Conservation (phyloP, 1,139 yeast species). For the Lodderomyces margitis region DNA sequence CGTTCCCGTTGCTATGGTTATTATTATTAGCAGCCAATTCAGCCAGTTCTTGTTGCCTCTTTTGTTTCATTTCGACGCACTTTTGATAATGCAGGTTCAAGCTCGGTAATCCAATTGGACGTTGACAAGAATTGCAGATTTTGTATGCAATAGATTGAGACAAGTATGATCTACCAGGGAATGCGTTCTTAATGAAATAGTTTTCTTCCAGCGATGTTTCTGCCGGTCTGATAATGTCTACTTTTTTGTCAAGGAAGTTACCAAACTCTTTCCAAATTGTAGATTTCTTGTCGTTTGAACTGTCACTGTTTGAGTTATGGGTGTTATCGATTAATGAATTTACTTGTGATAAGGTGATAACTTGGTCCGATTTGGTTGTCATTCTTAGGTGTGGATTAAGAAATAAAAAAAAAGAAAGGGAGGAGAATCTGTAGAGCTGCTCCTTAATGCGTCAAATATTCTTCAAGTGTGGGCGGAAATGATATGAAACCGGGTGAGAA, state of each 20-base stretch:
- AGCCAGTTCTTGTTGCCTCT: slow-evolving; percentile 28
- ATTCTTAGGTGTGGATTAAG: slow-evolving; percentile 18
- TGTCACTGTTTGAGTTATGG: slow-evolving; percentile 5
- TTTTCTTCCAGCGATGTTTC: slow-evolving; percentile 18
- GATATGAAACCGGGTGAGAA: no score
- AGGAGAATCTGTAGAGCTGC: background rate
- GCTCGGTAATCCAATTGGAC: slow-evolving; percentile 57
- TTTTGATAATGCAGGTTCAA: slow-evolving; percentile 43
- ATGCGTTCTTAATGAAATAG: slow-evolving; percentile 2
- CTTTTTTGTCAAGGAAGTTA: slow-evolving; percentile 50
- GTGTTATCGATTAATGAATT: slow-evolving; percentile 18
- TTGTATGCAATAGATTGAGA: slow-evolving; percentile 51
- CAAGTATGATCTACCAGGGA: slow-evolving; percentile 31
- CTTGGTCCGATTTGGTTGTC: slow-evolving; percentile 33
- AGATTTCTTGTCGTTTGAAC: slow-evolving; percentile 15
- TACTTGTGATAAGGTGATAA: slow-evolving; percentile 28
- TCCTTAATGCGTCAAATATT: background rate
- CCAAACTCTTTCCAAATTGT: slow-evolving; percentile 64
- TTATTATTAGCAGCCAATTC: slow-evolving; percentile 14
- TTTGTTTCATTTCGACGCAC: slow-evolving; percentile 51
- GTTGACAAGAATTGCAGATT: slow-evolving; percentile 62
- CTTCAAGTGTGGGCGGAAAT: background rate
- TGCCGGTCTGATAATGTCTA: slow-evolving; percentile 29
- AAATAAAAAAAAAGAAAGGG: no score
- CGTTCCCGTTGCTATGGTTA: slow-evolving; percentile 11